Percentiles rank a stretch among this genome's conserved stretches.
Evolutionary conservation across 2,329 filamentous ascomycete species (phyloP).

Genomic region (Leptographium flavum): DNA sequence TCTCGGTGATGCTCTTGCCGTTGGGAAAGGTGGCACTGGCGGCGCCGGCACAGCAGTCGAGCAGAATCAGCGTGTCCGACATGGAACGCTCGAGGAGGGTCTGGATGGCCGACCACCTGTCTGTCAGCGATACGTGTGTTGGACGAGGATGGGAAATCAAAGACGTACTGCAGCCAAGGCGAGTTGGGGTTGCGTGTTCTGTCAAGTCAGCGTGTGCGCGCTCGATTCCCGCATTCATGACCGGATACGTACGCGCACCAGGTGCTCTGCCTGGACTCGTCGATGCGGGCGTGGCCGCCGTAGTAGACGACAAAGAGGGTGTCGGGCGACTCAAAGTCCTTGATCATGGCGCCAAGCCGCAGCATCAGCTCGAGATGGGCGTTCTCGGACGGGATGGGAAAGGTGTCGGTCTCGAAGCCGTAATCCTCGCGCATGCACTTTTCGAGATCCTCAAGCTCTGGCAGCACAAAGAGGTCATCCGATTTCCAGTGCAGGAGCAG

Average conservation of each 20-base stretch:
- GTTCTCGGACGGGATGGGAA: conserved; percentile 43
- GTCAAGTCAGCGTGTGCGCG: not conserved
- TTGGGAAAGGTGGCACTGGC: conserved; percentile 45
- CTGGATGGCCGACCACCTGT: conserved; percentile 45
- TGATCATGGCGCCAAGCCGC: conserved; percentile 40
- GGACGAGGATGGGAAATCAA: not conserved
- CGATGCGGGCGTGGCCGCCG: conserved; percentile 44
- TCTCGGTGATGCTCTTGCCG: conserved; percentile 45
- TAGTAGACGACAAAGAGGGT: conserved; percentile 46
- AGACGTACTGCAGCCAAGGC: conserved; percentile 38
- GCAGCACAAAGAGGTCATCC: conserved; percentile 43
- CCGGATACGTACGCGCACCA: conserved; percentile 37
- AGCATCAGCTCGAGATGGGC: conserved; percentile 44
- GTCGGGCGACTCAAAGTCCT: conserved; percentile 36
- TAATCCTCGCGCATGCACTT: conserved; percentile 40
- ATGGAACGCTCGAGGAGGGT: conserved; percentile 41
- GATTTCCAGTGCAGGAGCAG: conserved; percentile 43
- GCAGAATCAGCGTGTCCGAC: conserved; percentile 41
- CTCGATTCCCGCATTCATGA: not conserved
- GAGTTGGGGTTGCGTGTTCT: conserved; percentile 36
- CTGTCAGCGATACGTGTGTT: no score
- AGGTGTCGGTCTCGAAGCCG: conserved; percentile 41
- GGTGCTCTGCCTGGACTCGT: conserved; percentile 43
- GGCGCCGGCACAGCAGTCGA: conserved; percentile 46
- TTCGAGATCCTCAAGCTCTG: conserved; percentile 41